A percentile compares a stretch with the other conserved stretches of the same genome.
Conservation (phyloP, 768 basidiomycete genomes). For the Panaeolus cyanescens region DNA sequence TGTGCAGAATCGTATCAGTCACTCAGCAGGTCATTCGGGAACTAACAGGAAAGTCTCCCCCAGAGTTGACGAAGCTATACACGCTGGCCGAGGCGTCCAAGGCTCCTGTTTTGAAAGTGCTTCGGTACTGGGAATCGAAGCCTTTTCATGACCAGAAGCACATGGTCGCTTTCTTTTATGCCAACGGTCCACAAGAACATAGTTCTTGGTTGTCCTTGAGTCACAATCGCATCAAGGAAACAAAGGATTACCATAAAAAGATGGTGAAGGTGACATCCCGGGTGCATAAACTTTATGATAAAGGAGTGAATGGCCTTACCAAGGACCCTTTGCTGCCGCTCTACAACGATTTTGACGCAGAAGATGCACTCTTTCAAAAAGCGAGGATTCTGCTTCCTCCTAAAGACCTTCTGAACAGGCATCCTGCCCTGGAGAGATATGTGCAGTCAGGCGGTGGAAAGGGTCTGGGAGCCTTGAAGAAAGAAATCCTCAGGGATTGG, state of each 20-base stretch:
- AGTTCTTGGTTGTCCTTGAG: too few species aligned
- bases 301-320: neutral
- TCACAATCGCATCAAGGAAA: neutral
- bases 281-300: neutral
- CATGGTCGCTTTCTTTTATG: constrained; percentile 10
- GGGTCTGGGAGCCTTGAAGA: neutral
- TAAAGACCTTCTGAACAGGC: constrained; percentile 8
- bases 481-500: constrained; percentile 17
- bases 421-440: constrained; percentile 9
- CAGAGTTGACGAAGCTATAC: constrained; percentile 12
- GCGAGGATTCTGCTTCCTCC: constrained; percentile 17
- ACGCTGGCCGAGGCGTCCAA: constrained; percentile 5
- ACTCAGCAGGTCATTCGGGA: constrained; percentile 11
- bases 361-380: constrained; percentile 10
- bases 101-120: constrained; percentile 13
- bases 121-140: constrained; percentile 18
- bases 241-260: neutral
- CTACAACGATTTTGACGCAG: constrained; percentile 13
- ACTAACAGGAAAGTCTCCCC: constrained; percentile 5
- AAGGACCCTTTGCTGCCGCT: neutral
- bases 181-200: constrained; percentile 6
- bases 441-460: neutral
- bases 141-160: constrained; percentile 18
- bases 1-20: constrained; percentile 11
- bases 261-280: neutral